phyloP scores from a whole-genome alignment of 1,284 basidiomycete species.

The Hymenochaete sp. region DNA sequence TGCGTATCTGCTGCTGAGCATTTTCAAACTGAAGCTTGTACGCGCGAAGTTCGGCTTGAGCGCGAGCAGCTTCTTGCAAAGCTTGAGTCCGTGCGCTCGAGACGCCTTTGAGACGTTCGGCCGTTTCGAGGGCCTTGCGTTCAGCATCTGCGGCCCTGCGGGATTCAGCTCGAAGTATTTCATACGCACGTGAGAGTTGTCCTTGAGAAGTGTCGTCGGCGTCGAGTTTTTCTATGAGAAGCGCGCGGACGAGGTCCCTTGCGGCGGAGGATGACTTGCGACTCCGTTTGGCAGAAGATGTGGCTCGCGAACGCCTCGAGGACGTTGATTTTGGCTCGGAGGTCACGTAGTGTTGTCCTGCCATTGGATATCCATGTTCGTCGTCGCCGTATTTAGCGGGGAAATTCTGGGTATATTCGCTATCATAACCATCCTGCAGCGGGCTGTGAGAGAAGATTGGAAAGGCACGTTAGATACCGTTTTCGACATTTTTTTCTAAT shows the following conservation, averaged over 20 bases:
- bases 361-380: too few relatives aligned
- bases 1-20: constrained; percentile 51
- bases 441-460: too few relatives aligned
- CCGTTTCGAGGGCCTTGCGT: constrained; percentile 37
- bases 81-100: constrained; percentile 44
- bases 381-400: too few relatives aligned
- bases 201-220: constrained; percentile 4
- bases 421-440: too few relatives aligned
- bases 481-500: too few relatives aligned
- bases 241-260: constrained; percentile 13
- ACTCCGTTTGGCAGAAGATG: too few relatives aligned
- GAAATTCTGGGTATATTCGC: too few relatives aligned
- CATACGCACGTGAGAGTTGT: constrained; percentile 38
- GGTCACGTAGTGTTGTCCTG: too few relatives aligned
- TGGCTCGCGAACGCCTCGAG: too few relatives aligned
- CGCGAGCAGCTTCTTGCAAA: constrained; percentile 41
- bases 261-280: constrained; percentile 14
- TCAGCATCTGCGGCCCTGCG: constrained; percentile 46
- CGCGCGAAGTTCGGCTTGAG: constrained; percentile 45
- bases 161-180: constrained; percentile 44
- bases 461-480: too few relatives aligned
- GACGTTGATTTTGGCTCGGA: too few relatives aligned
- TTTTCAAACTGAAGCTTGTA: constrained; percentile 57
- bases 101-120: constrained; percentile 41
- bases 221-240: constrained; percentile 12